Evolutionary conservation across 306 rosid species (phyloP).

Genomic region (Alnus rubra): DNA sequence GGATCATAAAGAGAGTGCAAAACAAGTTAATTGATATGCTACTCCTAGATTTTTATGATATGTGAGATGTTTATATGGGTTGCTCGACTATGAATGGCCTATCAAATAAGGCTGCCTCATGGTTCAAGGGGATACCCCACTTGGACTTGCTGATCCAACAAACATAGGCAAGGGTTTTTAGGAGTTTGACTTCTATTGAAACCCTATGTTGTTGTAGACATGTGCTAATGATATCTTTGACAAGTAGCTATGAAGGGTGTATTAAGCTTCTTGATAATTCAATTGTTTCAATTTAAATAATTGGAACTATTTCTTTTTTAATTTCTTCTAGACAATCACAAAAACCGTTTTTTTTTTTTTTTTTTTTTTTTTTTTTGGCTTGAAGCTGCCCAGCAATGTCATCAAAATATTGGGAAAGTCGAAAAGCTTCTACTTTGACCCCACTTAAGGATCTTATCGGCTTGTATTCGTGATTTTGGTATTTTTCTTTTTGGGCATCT

Average conservation of each 20-base stretch:
- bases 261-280: too few relatives aligned
- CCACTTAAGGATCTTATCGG: not conserved
- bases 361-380: too few relatives aligned
- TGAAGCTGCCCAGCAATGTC: not conserved
- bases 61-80: not conserved
- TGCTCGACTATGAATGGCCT: not conserved
- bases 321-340: not conserved
- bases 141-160: not conserved
- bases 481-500: not conserved
- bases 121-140: not conserved
- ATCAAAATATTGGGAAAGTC: not conserved
- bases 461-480: not conserved
- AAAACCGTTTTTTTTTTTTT: too few relatives aligned
- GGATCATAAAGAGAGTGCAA: not conserved
- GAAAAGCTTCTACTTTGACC: not conserved
- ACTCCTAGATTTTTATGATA: not conserved
- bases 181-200: not conserved
- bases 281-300: not conserved
- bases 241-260: not conserved
- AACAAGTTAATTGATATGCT: not conserved
- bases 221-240: not conserved
- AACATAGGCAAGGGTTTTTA: not conserved
- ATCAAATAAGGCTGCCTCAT: not conserved
- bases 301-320: not conserved
- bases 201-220: not conserved